These are phyloP conservation scores for Kodamaea lidongshanica DNA, from an alignment of 805 yeast species.

Conservation along the genomic window DNA sequence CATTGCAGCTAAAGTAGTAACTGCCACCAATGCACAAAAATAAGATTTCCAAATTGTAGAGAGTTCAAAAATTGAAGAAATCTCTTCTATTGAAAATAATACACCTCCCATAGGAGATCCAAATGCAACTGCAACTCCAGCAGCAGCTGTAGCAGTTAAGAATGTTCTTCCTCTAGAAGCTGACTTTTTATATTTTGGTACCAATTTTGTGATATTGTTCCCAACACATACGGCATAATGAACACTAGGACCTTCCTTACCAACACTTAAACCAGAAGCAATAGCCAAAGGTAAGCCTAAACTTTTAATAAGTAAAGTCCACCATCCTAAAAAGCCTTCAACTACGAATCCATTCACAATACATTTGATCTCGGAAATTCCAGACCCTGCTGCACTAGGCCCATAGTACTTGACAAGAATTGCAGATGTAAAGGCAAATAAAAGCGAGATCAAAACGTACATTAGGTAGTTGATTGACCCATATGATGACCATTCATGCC, in stretches of 20 bases:
- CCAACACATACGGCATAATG: conserved; percentile 99
- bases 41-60: conserved; percentile 87
- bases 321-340: conserved; percentile 67
- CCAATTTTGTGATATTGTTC: conserved; percentile 56
- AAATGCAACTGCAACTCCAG: conserved; percentile 98
- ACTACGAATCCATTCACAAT: conserved; percentile 85
- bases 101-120: conserved; percentile 98
- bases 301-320: conserved; percentile 69
- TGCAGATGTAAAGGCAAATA: conserved; percentile 62
- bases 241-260: conserved; percentile 97
- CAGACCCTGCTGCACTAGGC: conserved; percentile 94
- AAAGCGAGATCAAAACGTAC: conserved; percentile 53
- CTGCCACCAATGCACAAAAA: conserved; percentile 85
- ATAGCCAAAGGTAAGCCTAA: conserved; percentile 84
- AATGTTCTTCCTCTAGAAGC: conserved; percentile 50
- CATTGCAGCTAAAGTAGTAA: conserved; percentile 67
- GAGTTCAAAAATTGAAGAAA: conserved; percentile 65
- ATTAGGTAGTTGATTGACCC: conserved; percentile 45
- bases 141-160: conserved; percentile 87
- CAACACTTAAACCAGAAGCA: conserved; percentile 88
- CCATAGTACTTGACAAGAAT: conserved; percentile 63
- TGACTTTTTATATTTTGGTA: conserved; percentile 40
- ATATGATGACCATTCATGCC: conserved; percentile 61
- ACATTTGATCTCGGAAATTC: conserved; percentile 93
- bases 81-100: conserved; percentile 86